These are phyloP conservation scores for Alternaria solani DNA, from an alignment of 2,329 filamentous ascomycete species.

Conservation along the genomic window DNA sequence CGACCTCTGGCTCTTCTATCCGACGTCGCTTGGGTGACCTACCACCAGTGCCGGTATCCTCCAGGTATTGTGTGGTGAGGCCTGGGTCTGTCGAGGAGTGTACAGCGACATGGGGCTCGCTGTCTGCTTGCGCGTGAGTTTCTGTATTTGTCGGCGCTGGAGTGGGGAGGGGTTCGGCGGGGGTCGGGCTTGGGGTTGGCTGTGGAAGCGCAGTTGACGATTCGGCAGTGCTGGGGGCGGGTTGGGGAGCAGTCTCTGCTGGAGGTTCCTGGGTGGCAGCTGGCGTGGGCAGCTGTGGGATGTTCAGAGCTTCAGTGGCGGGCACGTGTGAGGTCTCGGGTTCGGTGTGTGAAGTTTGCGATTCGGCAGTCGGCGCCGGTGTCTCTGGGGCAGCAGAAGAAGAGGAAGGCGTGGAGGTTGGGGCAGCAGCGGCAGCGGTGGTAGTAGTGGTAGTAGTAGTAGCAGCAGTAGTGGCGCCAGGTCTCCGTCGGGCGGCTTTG, in stretches of 20 bases:
- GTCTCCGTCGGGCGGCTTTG: slow-evolving; percentile 56
- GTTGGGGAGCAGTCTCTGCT: slow-evolving; percentile 11
- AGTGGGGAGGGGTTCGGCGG: background rate
- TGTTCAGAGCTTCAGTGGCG: slow-evolving; percentile 18
- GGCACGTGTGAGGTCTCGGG: slow-evolving; percentile 15
- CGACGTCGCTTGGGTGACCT: slow-evolving; percentile 35
- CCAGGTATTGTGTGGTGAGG: slow-evolving; percentile 12
- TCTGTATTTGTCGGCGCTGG: slow-evolving; percentile 5
- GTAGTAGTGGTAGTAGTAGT: slow-evolving; percentile 28
- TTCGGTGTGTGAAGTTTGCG: slow-evolving; percentile 17
- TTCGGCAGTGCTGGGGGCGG: slow-evolving; percentile 5
- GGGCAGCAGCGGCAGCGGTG: slow-evolving; percentile 14
- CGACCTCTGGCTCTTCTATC: slow-evolving; percentile 16
- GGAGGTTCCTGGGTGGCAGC: slow-evolving; percentile 33
- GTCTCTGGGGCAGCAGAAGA: slow-evolving; percentile 14
- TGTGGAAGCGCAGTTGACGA: background rate
- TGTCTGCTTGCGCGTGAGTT: slow-evolving; percentile 1
- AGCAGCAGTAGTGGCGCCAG: slow-evolving; percentile 43
- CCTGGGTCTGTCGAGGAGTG: background rate
- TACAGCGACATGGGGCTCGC: background rate
- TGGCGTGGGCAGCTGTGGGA: slow-evolving; percentile 35
- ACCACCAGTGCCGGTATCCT: slow-evolving; percentile 18
- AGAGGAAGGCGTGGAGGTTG: slow-evolving; percentile 1
- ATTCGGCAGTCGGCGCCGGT: slow-evolving; percentile 23
- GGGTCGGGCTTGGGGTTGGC: background rate